A percentile compares a stretch with the other conserved stretches of the same genome.
Conservation (phyloP, 148 eudicot genomes). For the Rheum nobile region DNA sequence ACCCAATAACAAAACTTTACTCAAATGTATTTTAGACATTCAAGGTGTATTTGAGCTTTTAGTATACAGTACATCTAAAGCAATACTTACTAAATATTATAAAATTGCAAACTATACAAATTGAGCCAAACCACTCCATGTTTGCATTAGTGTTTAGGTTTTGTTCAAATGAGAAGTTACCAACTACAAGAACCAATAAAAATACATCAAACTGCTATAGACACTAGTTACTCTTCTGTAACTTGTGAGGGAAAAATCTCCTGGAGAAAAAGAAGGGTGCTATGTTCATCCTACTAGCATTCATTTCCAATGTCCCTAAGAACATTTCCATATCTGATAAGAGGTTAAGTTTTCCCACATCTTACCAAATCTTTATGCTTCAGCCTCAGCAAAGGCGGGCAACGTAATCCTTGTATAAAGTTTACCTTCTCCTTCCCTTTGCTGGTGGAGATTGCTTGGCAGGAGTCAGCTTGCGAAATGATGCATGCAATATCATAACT, state of each 20-base stretch:
- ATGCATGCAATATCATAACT: constrained; percentile 75
- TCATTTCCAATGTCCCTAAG: background rate
- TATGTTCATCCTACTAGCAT: background rate
- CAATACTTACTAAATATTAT: background rate
- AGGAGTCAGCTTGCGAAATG: constrained; percentile 75
- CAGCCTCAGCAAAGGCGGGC: background rate
- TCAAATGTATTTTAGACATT: background rate
- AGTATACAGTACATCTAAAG: background rate
- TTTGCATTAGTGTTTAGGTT: background rate
- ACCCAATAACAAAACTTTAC: background rate
- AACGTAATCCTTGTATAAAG: background rate
- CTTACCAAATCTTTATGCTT: background rate
- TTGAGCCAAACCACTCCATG: background rate
- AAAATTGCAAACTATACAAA: background rate
- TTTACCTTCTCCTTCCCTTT: constrained; percentile 25
- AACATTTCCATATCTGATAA: background rate
- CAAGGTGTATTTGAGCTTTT: background rate
- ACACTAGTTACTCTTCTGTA: background rate
- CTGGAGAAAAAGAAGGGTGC: background rate
- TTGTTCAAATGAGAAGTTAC: background rate
- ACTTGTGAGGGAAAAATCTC: background rate
- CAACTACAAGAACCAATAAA: background rate
- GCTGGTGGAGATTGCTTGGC: constrained; percentile 35
- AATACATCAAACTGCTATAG: background rate
- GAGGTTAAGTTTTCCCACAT: background rate